Conservation (phyloP, 441 rosid species). For the Raphanus hybrid region DNA sequence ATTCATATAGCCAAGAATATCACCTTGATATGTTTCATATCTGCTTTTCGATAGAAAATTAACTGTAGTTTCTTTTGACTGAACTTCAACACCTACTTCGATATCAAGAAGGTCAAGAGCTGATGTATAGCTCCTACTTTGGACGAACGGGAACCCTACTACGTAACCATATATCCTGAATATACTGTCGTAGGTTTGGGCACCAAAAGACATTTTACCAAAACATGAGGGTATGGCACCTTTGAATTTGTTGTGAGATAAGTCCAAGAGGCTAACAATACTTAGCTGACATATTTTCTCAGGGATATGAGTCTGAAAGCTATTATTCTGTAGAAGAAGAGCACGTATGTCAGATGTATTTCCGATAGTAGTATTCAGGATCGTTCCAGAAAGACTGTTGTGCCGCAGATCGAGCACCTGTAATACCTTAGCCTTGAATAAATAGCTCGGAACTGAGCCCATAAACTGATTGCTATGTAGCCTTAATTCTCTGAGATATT, state of each 20-base stretch:
- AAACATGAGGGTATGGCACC: constrained; percentile 10
- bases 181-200: not conserved
- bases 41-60: not conserved
- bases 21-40: constrained; percentile 10
- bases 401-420: not conserved
- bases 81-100: not conserved
- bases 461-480: not conserved
- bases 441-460: not conserved
- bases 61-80: not conserved
- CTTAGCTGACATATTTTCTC: constrained; percentile 2
- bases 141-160: not conserved
- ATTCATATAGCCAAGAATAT: not conserved
- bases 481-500: not conserved
- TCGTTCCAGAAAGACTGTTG: not conserved
- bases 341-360: not conserved
- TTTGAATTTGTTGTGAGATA: constrained; percentile 6
- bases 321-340: constrained; percentile 1
- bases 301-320: constrained; percentile 1
- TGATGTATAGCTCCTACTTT: not conserved
- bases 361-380: not conserved
- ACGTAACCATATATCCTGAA: not conserved
- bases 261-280: not conserved
- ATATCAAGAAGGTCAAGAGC: not conserved
- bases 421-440: not conserved
- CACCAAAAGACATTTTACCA: not conserved